A percentile compares a stretch with the other conserved stretches of the same genome.
Conservation (phyloP, 495 filamentous ascomycete species). For the Aspergillus incahuasiensis region DNA sequence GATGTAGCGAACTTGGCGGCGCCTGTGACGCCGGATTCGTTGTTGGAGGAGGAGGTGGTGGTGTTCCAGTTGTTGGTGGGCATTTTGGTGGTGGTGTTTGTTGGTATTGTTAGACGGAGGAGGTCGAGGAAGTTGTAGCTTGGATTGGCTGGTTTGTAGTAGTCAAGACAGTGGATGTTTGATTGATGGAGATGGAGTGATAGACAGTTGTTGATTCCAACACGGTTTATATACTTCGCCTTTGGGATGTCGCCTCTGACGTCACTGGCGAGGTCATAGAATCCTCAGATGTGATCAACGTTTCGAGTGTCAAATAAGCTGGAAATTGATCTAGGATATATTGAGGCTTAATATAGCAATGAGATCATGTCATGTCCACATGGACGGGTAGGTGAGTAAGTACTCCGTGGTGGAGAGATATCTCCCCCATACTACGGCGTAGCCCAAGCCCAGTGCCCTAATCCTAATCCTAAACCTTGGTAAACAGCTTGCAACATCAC, state of each 20-base stretch:
- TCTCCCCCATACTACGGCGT: no score
- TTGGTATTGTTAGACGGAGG: neutral
- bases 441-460: no score
- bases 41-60: constrained; percentile 18
- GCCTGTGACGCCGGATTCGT: constrained; percentile 35
- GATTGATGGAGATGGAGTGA: neutral
- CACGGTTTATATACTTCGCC: neutral
- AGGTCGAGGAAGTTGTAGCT: neutral
- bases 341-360: constrained; percentile 2
- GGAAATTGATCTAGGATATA: neutral
- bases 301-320: neutral
- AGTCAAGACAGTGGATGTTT: neutral
- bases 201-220: neutral
- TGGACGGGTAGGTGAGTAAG: neutral
- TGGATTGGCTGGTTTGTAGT: no score
- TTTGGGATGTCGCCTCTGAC: neutral
- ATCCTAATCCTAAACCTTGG: no score
- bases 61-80: constrained; percentile 13
- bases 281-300: neutral
- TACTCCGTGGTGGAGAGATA: no score
- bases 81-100: constrained; percentile 8
- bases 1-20: constrained; percentile 46
- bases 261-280: constrained; percentile 2
- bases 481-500: no score
- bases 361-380: constrained; percentile 22